Percentiles rank a stretch among this genome's conserved stretches.
These are phyloP conservation scores for Termitomyces sp. DNA, from an alignment of 768 basidiomycete species.

Conservation along the genomic window DNA sequence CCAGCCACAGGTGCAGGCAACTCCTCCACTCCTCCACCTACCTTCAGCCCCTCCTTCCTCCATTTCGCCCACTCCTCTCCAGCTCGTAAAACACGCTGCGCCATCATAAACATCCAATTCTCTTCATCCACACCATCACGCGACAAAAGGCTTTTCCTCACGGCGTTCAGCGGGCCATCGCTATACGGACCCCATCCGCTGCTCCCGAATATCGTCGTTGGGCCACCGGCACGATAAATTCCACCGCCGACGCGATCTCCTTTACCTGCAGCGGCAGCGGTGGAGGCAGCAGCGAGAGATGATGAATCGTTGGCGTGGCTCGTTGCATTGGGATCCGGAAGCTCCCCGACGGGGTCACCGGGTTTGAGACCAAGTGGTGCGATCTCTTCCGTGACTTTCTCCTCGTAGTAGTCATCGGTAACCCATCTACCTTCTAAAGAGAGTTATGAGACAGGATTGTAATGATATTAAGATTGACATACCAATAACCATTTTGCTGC, in stretches of 20 bases:
- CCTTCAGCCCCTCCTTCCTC: slow-evolving; percentile 50
- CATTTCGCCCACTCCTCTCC: slow-evolving; percentile 62
- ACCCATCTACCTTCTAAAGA: slow-evolving; percentile 89
- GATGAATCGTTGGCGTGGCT: slow-evolving; percentile 44
- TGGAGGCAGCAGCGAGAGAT: slow-evolving; percentile 33
- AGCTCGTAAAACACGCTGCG: slow-evolving; percentile 59
- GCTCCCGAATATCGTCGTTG: slow-evolving; percentile 88
- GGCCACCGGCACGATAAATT: slow-evolving; percentile 87
- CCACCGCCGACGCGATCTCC: slow-evolving; percentile 50
- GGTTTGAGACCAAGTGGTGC: slow-evolving; percentile 79
- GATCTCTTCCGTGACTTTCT: slow-evolving; percentile 72
- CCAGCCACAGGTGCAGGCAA: slow-evolving; percentile 22
- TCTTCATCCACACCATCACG: slow-evolving; percentile 82
- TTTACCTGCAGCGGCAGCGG: slow-evolving; percentile 28
- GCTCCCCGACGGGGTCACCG: slow-evolving; percentile 79
- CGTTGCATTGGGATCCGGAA: slow-evolving; percentile 67
- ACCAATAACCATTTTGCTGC: slow-evolving; percentile 88
- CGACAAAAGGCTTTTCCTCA: slow-evolving; percentile 73
- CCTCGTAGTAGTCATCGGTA: slow-evolving; percentile 95
- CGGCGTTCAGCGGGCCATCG: slow-evolving; percentile 81
- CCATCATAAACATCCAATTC: slow-evolving; percentile 90
- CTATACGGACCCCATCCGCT: slow-evolving; percentile 85
- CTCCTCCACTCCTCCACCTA: slow-evolving; percentile 41
- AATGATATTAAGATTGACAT: slow-evolving; percentile 20
- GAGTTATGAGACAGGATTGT: background rate